Evolutionary conservation across 1,139 yeast species (phyloP), one percentile per base, ranked within the genome.

Genomic region (Zygotorulaspora mrakii): DNA sequence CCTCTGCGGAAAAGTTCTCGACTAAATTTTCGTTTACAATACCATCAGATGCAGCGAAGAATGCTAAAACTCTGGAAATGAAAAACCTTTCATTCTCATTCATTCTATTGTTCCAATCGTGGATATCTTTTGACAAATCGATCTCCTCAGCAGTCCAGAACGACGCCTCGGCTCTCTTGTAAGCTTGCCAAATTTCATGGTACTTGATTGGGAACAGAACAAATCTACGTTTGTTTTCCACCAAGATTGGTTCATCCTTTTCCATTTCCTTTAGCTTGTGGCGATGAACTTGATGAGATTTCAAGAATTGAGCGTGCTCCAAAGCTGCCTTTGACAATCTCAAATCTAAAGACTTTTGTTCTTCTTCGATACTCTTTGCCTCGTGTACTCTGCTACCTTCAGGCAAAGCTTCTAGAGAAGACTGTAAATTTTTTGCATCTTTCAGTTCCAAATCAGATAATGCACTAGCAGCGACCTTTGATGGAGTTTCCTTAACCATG

Each of bases 121-220:
- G 76, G 49, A 75, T 64, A 65, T 91, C 99, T 73, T 91, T 91
- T 48, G 94, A 81, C 54, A 91, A 75, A 67, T 91, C 99, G 54
- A 94, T 88, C 71, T 91, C 99, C 72, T 91, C 99, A 40, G 98
- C 96, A 37, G 98, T 91, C 99, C 99, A 91, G 76, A 91, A 91
- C 9, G 96, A 87, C 17, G 98, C 97, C 73, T 91, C 98, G 31
- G 97, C 96, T 70, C 89, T 88, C 74, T 91, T 91, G 71, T 91
- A 91, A 77, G 94, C 91, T 67, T 89, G 95, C 97, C 98, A 91
- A 61, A 94, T 85, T 70, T 91, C 97, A 65, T 89, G 94, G 71
- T 88, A 94, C 69, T 86, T 85, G 69, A 91, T 88, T 51, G 99
- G 99, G 80, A 91, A 94, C 56, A 91, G 72, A 41, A 91, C 98